Evolutionary conservation across 2,329 filamentous ascomycete genomes (phyloP).

Genomic region (Epichloe typhina): DNA sequence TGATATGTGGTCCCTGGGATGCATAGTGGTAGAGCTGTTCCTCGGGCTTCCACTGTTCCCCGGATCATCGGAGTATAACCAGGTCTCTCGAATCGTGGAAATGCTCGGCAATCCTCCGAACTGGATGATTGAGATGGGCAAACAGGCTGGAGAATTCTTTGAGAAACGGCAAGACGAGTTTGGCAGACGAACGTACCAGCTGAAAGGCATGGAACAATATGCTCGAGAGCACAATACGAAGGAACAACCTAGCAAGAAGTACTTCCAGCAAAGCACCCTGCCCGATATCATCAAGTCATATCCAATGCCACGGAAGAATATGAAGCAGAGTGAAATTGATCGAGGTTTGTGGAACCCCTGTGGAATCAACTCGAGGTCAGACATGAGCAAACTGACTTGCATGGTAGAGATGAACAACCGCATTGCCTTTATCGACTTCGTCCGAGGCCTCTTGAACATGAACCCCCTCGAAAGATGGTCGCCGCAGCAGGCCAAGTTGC

Average conservation of each 20-base stretch:
- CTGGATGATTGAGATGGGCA: conserved; percentile 99
- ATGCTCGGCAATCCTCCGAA: conserved; percentile 94
- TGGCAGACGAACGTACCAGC: conserved; percentile 74
- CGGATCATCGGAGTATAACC: conserved; percentile 96
- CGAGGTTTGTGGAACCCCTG: conserved; percentile 47
- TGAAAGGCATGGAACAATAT: conserved; percentile 98
- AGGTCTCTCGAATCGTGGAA: conserved; percentile 91
- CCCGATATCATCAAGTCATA: conserved; percentile 97
- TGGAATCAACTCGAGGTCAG: not conserved
- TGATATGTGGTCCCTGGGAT: conserved; percentile 98
- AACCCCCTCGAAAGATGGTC: conserved; percentile 97
- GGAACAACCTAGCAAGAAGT: conserved; percentile 98
- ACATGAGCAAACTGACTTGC: not conserved
- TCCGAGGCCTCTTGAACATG: conserved; percentile 81
- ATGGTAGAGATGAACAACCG: conserved; percentile 91
- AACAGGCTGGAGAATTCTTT: conserved; percentile 94
- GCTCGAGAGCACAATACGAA: conserved; percentile 91
- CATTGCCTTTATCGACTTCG: conserved; percentile 95
- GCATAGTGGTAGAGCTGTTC: conserved; percentile 96
- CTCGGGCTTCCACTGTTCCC: conserved; percentile 88
- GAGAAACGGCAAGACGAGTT: conserved; percentile 88
- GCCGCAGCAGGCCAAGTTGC: conserved; percentile 89
- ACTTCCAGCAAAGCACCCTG: conserved; percentile 86
- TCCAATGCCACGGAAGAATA: conserved; percentile 96
- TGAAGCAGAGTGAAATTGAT: conserved; percentile 95